Conservation (phyloP, 2,329 filamentous ascomycete genomes). For the Aspergillus sp. region DNA sequence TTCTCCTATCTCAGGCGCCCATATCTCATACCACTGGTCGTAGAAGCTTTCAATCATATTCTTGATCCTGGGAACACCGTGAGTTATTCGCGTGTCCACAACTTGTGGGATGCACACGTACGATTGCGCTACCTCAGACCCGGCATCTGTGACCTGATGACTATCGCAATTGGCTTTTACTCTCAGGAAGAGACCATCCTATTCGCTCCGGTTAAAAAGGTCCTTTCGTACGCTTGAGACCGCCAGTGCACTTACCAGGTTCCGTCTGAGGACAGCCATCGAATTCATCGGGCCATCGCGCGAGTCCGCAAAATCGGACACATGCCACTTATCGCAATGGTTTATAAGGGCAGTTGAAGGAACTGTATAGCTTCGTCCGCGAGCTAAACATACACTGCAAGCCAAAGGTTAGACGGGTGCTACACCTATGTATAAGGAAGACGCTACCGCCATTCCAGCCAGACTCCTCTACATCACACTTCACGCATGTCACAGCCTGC, state of each 20-base stretch:
- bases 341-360: slow-evolving; percentile 67
- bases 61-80: slow-evolving; percentile 47
- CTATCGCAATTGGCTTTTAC: slow-evolving; percentile 42
- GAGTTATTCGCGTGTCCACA: slow-evolving; percentile 3
- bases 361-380: slow-evolving; percentile 68
- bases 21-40: slow-evolving; percentile 64
- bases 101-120: slow-evolving; percentile 16
- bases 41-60: slow-evolving; percentile 67
- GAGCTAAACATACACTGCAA: slow-evolving; percentile 64
- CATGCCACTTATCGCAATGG: slow-evolving; percentile 70
- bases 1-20: slow-evolving; percentile 60
- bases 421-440: not conserved
- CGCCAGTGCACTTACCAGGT: slow-evolving; percentile 54
- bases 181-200: slow-evolving; percentile 37
- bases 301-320: slow-evolving; percentile 62
- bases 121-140: slow-evolving; percentile 37
- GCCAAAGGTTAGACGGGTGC: not conserved
- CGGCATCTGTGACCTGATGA: slow-evolving; percentile 34
- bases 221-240: not conserved
- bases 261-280: slow-evolving; percentile 68
- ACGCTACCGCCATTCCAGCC: no score
- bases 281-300: slow-evolving; percentile 73
- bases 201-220: slow-evolving; percentile 9
- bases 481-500: no score
- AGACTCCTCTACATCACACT: no score